phyloP scores from a whole-genome alignment of 106 monocot species.

The Dendrobium nobile region DNA sequence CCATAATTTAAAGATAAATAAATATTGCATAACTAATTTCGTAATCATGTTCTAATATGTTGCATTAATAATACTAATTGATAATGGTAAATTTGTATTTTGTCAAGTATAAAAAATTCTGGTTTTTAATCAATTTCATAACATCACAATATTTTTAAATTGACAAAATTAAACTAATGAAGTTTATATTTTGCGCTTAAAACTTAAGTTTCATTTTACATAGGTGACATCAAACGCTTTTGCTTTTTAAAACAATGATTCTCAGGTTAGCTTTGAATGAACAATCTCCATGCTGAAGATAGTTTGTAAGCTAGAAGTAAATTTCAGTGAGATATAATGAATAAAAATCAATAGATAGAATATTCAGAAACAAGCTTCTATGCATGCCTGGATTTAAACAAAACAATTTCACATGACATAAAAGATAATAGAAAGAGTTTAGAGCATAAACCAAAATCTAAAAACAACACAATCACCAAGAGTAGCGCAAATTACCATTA shows the following conservation, averaged over 20 bases:
- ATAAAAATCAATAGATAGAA: not conserved
- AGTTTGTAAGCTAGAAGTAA: not conserved
- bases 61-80: no score
- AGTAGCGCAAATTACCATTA: conserved; percentile 33
- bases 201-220: not conserved
- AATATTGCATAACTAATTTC: no score
- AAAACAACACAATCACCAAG: not conserved
- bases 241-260: not conserved
- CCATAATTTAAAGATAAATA: no score
- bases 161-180: not conserved
- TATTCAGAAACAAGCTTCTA: not conserved
- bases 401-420: not conserved
- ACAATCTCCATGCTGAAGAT: not conserved
- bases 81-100: no score
- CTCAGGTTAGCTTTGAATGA: not conserved
- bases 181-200: not conserved
- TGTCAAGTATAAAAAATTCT: not conserved
- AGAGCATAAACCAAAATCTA: not conserved
- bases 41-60: no score
- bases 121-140: not conserved
- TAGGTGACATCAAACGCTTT: not conserved
- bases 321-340: not conserved
- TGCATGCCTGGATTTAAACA: not conserved
- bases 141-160: not conserved
- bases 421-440: not conserved